Evolutionary conservation across 768 basidiomycete genomes (phyloP).

Genomic region (Postia placenta): DNA sequence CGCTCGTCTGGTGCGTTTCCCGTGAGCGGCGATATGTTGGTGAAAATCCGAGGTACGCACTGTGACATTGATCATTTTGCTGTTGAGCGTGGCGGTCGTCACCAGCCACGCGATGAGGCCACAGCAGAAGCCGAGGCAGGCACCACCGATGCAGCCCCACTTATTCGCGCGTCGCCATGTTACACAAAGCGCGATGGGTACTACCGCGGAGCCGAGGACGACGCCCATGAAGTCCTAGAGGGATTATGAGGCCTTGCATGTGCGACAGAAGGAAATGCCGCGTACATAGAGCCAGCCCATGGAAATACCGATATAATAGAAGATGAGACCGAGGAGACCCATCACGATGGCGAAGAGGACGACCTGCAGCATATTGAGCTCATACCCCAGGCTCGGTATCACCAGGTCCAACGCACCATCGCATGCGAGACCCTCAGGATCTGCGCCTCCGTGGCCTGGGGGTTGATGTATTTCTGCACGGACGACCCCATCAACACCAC

Average conservation of each 20-base stretch:
- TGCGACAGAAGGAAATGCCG: conserved; percentile 6
- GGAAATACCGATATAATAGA: conserved; percentile 86
- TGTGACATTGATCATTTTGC: conserved; percentile 61
- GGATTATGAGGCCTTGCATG: not conserved
- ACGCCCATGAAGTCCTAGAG: conserved; percentile 82
- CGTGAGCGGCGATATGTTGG: not conserved
- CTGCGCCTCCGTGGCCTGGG: conserved; percentile 67
- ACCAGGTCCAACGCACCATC: conserved; percentile 36
- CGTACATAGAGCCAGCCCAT: conserved; percentile 92
- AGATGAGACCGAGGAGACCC: conserved; percentile 78
- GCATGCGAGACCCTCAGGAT: conserved; percentile 63
- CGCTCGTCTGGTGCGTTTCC: conserved; percentile 13
- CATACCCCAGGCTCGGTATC: too few species aligned
- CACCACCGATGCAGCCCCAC: conserved; percentile 73
- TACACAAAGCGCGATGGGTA: conserved; percentile 80
- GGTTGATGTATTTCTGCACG: conserved; percentile 70
- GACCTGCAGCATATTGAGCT: conserved; percentile 35
- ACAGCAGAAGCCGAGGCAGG: conserved; percentile 59
- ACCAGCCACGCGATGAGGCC: conserved; percentile 85
- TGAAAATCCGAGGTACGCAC: conserved; percentile 30
- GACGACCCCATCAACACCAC: not conserved
- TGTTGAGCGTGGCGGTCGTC: conserved; percentile 66
- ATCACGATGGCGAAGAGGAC: conserved; percentile 68
- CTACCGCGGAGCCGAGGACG: conserved; percentile 78
- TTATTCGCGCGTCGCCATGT: conserved; percentile 86